phyloP scores from a whole-genome alignment of 805 yeast genomes.

The Alloascoidea africana region DNA sequence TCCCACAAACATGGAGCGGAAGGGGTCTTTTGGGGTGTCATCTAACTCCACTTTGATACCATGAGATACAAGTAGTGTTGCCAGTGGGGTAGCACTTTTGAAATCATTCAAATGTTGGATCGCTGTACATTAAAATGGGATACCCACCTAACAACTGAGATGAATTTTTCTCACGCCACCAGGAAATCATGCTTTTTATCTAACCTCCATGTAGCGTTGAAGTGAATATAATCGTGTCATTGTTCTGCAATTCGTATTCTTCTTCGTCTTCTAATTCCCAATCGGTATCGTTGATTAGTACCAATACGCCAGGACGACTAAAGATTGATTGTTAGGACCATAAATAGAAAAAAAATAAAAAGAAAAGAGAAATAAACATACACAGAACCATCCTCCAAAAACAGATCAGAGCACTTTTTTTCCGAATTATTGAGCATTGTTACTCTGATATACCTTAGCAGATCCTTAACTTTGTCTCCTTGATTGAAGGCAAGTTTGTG shows the following conservation, averaged over 20 bases:
- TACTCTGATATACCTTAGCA: constrained; percentile 37
- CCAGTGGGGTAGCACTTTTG: too few relatives aligned
- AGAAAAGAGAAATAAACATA: constrained; percentile 7
- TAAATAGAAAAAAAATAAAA: neutral
- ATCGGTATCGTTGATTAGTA: constrained; percentile 84
- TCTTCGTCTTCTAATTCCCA: constrained; percentile 94
- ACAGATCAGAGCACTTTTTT: constrained; percentile 39
- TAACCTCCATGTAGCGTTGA: constrained; percentile 93
- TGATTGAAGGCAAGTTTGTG: constrained; percentile 29
- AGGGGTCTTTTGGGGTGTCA: neutral
- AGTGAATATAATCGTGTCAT: constrained; percentile 75
- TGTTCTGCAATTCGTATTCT: constrained; percentile 56
- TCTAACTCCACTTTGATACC: neutral
- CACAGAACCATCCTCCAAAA: constrained; percentile 67
- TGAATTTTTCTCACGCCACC: too few relatives aligned
- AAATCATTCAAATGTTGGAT: too few relatives aligned
- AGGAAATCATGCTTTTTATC: too few relatives aligned
- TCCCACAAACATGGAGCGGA: neutral
- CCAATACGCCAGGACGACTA: constrained; percentile 77
- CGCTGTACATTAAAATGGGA: too few relatives aligned
- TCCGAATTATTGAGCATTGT: constrained; percentile 42
- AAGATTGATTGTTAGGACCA: neutral
- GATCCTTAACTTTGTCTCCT: constrained; percentile 27
- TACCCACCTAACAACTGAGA: too few relatives aligned
- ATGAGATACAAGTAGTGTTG: too few relatives aligned